Evolutionary conservation across 495 filamentous ascomycete genomes (phyloP).

Genomic region (Lepidopterella palustris): DNA sequence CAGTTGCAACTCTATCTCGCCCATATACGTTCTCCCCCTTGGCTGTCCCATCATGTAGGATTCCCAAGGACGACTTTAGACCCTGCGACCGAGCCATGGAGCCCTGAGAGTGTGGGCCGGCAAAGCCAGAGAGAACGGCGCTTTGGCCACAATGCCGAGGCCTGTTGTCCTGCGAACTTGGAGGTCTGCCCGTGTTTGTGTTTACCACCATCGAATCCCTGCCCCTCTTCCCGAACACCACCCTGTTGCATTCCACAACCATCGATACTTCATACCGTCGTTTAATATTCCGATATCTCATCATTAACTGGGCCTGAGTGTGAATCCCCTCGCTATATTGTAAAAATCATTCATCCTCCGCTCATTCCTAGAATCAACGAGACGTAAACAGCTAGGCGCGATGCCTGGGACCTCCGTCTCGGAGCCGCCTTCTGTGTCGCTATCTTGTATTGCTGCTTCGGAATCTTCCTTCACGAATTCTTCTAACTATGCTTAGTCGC

Average conservation of each 20-base stretch:
- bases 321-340: background rate
- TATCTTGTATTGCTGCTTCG: conserved; percentile 50
- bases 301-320: background rate
- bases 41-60: too few relatives aligned
- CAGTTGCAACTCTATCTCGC: too few relatives aligned
- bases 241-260: background rate
- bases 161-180: background rate
- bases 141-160: too few relatives aligned
- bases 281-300: conserved; percentile 1
- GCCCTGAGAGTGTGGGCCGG: too few relatives aligned
- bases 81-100: too few relatives aligned
- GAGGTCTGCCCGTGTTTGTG: background rate
- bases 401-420: conserved; percentile 55
- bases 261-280: conserved; percentile 1
- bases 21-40: too few relatives aligned
- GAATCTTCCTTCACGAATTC: background rate
- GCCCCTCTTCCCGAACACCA: background rate
- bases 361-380: conserved; percentile 28
- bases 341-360: background rate
- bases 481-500: conserved; percentile 57
- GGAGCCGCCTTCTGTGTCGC: conserved; percentile 56
- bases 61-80: too few relatives aligned
- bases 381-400: conserved; percentile 28
- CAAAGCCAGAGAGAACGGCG: too few relatives aligned
- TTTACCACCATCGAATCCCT: background rate